Percentiles rank a stretch among this genome's conserved stretches.
Conservation (phyloP, 208 protist genomes). For the Wallacemonas collosoma region DNA sequence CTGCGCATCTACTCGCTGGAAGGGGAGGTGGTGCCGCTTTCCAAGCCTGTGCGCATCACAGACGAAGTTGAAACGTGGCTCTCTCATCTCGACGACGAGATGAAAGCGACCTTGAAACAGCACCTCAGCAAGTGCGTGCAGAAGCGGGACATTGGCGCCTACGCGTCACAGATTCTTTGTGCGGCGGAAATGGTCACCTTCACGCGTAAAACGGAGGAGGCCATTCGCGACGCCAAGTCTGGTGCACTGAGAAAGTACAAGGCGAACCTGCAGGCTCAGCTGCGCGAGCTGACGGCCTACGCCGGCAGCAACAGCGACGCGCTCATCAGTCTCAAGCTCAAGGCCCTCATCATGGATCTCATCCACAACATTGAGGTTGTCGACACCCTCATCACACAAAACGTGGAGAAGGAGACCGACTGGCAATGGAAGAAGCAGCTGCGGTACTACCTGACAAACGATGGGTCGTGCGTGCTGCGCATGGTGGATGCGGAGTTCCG, state of each 20-base stretch:
- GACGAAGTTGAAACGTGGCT: conserved; percentile 97
- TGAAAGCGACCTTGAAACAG: conserved; percentile 92
- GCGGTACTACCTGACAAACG: conserved; percentile 92
- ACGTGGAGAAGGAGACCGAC: conserved; percentile 79
- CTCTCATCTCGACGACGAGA: conserved; percentile 86
- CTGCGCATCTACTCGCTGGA: conserved; percentile 90
- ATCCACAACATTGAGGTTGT: conserved; percentile 98
- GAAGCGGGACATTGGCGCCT: conserved; percentile 87
- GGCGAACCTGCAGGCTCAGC: conserved; percentile 71
- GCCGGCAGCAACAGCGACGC: conserved; percentile 81
- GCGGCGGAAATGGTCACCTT: conserved; percentile 94
- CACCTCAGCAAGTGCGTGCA: conserved; percentile 85
- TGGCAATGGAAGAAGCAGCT: conserved; percentile 98
- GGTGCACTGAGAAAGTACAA: conserved; percentile 80
- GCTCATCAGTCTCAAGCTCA: conserved; percentile 95
- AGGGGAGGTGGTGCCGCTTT: conserved; percentile 94
- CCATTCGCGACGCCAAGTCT: conserved; percentile 70
- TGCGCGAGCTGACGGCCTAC: conserved; percentile 83
- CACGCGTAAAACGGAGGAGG: conserved; percentile 89
- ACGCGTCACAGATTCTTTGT: conserved; percentile 96
- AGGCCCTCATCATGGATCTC: conserved; percentile 97
- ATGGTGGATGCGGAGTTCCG: conserved; percentile 96
- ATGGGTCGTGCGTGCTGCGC: conserved; percentile 75
- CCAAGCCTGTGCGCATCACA: conserved; percentile 90
- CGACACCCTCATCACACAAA: conserved; percentile 80